Conservation (phyloP, 1,284 basidiomycete species). For the Moesziomyces sp. region DNA sequence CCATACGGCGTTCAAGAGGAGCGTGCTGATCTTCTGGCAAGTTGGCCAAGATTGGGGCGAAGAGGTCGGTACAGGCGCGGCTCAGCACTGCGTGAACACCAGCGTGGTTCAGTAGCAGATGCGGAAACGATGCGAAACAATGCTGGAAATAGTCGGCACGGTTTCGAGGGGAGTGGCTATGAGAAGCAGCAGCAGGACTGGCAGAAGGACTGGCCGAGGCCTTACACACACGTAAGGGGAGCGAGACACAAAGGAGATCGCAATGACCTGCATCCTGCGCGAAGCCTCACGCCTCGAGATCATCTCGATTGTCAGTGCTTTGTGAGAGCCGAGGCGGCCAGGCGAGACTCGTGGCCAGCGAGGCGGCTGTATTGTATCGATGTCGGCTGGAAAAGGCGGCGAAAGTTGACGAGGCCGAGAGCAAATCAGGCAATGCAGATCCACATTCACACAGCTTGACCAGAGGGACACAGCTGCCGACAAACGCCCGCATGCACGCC, state of each 20-base stretch:
- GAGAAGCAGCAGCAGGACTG: background rate
- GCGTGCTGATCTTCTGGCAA: too few species aligned
- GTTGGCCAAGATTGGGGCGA: too few species aligned
- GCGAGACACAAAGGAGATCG: too few species aligned
- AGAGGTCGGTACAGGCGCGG: too few species aligned
- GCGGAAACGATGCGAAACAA: background rate
- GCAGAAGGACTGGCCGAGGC: too few species aligned
- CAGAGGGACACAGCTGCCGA: background rate
- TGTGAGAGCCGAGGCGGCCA: background rate
- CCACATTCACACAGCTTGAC: background rate
- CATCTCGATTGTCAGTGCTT: too few species aligned
- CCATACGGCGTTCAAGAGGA: too few species aligned
- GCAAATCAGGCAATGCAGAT: background rate
- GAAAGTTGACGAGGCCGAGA: background rate
- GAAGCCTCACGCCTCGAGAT: too few species aligned
- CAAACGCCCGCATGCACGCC: too few species aligned
- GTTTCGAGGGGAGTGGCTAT: slow-evolving; percentile 6
- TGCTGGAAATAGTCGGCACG: slow-evolving; percentile 14
- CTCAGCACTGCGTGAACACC: background rate
- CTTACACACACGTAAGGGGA: too few species aligned
- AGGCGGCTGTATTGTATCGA: background rate
- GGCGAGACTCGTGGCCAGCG: background rate
- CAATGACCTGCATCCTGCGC: too few species aligned
- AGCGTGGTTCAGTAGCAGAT: background rate
- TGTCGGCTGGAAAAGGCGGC: slow-evolving; percentile 8